A percentile compares a stretch with the other conserved stretches of the same genome.
These are phyloP conservation scores for Nitzschia sp. DNA, from an alignment of 108 stramenopile genomes.

Conservation along the genomic window DNA sequence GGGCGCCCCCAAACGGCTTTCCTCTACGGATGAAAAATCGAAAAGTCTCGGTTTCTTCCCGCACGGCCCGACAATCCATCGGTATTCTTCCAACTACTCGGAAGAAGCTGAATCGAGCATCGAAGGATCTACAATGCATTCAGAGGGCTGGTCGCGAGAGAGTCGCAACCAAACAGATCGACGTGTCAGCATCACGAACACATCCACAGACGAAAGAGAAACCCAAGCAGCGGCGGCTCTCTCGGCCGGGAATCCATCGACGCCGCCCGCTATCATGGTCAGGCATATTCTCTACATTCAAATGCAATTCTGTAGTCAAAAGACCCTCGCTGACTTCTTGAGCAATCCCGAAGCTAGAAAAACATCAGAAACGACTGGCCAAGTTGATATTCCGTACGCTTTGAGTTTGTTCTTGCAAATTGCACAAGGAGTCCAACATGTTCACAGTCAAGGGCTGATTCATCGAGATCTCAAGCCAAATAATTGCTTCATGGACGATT, in stretches of 20 bases:
- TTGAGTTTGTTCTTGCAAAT: conserved; percentile 88
- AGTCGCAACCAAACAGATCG: conserved; percentile 9
- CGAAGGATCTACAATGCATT: conserved; percentile 15
- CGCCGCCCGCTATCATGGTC: conserved; percentile 10
- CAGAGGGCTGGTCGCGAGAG: conserved; percentile 16
- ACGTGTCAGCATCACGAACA: not conserved
- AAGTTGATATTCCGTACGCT: conserved; percentile 74
- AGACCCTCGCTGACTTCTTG: conserved; percentile 86
- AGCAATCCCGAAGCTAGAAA: conserved; percentile 58
- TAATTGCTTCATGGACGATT: conserved; percentile 82
- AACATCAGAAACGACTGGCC: conserved; percentile 26
- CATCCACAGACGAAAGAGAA: not conserved
- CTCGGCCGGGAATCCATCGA: not conserved
- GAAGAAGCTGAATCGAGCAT: conserved; percentile 6
- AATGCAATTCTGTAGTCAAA: conserved; percentile 94
- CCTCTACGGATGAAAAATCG: not conserved
- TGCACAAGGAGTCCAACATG: conserved; percentile 88
- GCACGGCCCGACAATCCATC: not conserved
- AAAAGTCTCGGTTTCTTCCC: not conserved
- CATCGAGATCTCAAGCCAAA: conserved; percentile 96
- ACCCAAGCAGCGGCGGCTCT: not conserved
- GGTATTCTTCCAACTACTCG: conserved; percentile 7
- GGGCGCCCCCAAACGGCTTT: not conserved
- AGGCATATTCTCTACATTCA: conserved; percentile 91
- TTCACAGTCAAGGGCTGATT: conserved; percentile 91